Evolutionary conservation across 2,329 filamentous ascomycete genomes (phyloP), one percentile per base, ranked within the genome.

Genomic region (Alternaria viburni): DNA sequence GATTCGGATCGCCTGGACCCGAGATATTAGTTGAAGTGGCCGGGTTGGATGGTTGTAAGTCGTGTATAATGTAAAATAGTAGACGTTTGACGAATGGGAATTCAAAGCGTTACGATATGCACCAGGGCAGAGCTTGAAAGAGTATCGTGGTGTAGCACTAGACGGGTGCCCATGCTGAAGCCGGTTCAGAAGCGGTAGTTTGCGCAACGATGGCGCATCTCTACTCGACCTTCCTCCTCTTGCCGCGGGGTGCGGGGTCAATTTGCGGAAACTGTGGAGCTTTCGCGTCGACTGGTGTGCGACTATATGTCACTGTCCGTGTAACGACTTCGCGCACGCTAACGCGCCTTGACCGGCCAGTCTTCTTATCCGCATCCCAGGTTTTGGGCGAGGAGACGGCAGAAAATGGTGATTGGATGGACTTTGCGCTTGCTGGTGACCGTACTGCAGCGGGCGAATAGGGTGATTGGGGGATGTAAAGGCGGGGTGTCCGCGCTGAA

Each of bases 251-350:
- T 41, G 94, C 93, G 23, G 94, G 92, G 69, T 93, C 92, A 83
- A 98, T 92, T 69, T 90, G 86, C n/a, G 77, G 76, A 65, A 78
- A 79, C 65, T 89, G 71, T 43, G 77, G 76, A 56, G 76, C 74
- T 61, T 76, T 74, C 56, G 72, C 76, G 51, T 81, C 77, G 57
- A 80, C 68, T 41, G 82, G 80, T 76, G 86, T 77, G 57, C 84
- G 82, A 73, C 92, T 97, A 81, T 96, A 97, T 44, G 93, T 97
- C 63, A 97, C 92, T 15, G 93, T 97, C 71, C 93, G 88, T n/a
- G 94, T 97, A 57, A 97, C 92, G 5, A 97, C 93, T 79, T 97
- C 93, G 58, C 93, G 86, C 62, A 97, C 93, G 75, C 86, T 89
- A 57, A 90, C 86, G 63, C 87, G 85, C 71, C 88, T 89, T 57